Evolutionary conservation across 129 eudicot species (phyloP).

Genomic region (Rutidosis leptorrhynchoides): DNA sequence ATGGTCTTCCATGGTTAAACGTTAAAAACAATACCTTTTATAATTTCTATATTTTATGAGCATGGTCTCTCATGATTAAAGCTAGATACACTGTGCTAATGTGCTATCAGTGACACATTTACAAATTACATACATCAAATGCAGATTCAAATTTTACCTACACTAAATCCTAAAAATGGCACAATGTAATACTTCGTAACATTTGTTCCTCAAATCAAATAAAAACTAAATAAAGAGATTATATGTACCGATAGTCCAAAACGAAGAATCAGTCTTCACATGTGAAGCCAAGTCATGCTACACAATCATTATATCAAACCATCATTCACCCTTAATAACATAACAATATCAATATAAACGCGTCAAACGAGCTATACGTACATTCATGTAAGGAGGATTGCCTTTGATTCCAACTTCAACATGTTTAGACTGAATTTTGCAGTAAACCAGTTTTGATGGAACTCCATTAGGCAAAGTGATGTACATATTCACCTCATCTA

Average conservation of each 20-base stretch:
- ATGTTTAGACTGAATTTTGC: conserved; percentile 77
- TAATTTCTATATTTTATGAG: no score
- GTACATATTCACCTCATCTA: conserved; percentile 91
- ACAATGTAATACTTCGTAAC: background rate
- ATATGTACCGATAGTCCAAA: conserved; percentile 81
- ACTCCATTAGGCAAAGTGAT: conserved; percentile 71
- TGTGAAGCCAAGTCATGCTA: conserved; percentile 82
- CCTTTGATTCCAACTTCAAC: conserved; percentile 94
- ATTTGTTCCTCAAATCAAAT: background rate
- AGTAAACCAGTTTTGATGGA: conserved; percentile 61
- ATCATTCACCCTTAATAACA: background rate
- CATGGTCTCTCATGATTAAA: no score
- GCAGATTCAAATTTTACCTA: no score
- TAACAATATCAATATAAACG: background rate
- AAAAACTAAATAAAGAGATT: background rate
- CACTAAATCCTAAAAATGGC: background rate
- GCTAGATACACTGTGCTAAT: no score
- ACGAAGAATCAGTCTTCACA: conserved; percentile 82
- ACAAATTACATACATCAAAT: background rate
- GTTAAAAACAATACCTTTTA: no score
- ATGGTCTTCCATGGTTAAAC: background rate
- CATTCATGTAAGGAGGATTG: conserved; percentile 87
- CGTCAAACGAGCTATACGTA: conserved; percentile 20
- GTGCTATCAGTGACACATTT: background rate
- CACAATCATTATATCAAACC: conserved; percentile 3